These are phyloP conservation scores for Phytomonas sp. DNA, from an alignment of 208 protist species.

Conservation along the genomic window DNA sequence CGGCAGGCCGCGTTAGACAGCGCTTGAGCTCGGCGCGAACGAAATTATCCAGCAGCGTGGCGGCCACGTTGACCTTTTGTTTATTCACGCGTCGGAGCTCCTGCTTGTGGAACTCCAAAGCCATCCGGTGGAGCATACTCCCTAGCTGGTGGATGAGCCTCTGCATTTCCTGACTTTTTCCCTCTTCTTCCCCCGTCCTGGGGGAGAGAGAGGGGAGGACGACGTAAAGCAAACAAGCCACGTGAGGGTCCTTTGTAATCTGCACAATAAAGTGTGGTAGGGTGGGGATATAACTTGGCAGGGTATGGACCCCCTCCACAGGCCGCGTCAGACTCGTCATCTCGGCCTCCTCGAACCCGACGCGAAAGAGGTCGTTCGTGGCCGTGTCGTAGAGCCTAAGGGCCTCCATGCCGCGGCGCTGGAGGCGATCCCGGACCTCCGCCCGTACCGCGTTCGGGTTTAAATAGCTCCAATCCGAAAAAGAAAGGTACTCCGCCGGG, in stretches of 20 bases:
- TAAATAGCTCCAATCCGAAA: slow-evolving; percentile 74
- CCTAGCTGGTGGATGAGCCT: slow-evolving; percentile 48
- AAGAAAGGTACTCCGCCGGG: slow-evolving; percentile 31
- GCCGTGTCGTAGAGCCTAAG: slow-evolving; percentile 58
- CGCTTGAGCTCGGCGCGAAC: slow-evolving; percentile 27
- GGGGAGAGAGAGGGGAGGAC: slow-evolving; percentile 25
- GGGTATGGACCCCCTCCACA: slow-evolving; percentile 23
- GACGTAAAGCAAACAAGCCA: slow-evolving; percentile 62
- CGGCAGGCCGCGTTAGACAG: slow-evolving; percentile 9
- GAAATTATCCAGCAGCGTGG: slow-evolving; percentile 62
- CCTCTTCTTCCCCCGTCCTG: not conserved
- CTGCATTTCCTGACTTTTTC: slow-evolving; percentile 32
- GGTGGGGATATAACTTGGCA: slow-evolving; percentile 55
- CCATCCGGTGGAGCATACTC: slow-evolving; percentile 40
- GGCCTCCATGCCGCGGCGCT: slow-evolving; percentile 36
- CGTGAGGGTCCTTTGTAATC: slow-evolving; percentile 58
- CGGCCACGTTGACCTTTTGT: slow-evolving; percentile 75
- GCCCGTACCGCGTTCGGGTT: slow-evolving; percentile 74
- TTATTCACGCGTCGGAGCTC: slow-evolving; percentile 51
- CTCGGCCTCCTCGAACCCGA: slow-evolving; percentile 41
- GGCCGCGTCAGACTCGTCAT: slow-evolving; percentile 15
- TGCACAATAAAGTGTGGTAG: slow-evolving; percentile 65
- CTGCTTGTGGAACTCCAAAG: slow-evolving; percentile 67
- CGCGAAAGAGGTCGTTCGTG: slow-evolving; percentile 54
- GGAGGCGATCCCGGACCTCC: slow-evolving; percentile 56